Conservation (phyloP, 306 rosid species). For the Gleditsia sinensis region DNA sequence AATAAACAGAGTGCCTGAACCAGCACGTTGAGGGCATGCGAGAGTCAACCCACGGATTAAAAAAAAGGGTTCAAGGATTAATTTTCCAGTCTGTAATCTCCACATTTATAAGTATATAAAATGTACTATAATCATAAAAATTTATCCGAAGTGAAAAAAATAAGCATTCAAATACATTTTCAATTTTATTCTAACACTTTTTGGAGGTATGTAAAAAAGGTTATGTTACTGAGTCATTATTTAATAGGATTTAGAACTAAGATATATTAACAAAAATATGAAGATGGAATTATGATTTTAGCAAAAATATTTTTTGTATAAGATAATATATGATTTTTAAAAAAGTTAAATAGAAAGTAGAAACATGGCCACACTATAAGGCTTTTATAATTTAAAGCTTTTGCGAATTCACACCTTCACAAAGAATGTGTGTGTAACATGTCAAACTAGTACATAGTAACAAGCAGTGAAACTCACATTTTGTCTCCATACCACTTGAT, state of each 20-base stretch:
- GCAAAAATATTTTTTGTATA: background rate
- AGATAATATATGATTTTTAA: background rate
- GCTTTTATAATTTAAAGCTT: conserved; percentile 13
- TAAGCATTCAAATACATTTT: no score
- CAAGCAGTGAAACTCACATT: background rate
- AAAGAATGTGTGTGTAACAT: background rate
- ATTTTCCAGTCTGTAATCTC: no score
- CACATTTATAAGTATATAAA: no score
- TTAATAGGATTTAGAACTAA: background rate
- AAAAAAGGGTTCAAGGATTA: no score
- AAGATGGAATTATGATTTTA: background rate
- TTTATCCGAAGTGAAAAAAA: no score
- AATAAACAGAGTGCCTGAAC: no score
- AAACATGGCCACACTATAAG: background rate
- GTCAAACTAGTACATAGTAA: conserved; percentile 2
- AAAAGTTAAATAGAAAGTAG: background rate
- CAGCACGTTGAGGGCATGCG: no score
- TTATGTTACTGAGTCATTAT: background rate
- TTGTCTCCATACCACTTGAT: background rate
- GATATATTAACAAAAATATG: background rate
- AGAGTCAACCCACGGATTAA: no score
- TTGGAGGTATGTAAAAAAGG: no score
- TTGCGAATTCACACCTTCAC: conserved; percentile 20
- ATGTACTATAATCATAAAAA: no score
- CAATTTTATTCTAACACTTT: no score